phyloP scores from a whole-genome alignment of 2,329 filamentous ascomycete genomes.

The Trichoderma harzianum region DNA sequence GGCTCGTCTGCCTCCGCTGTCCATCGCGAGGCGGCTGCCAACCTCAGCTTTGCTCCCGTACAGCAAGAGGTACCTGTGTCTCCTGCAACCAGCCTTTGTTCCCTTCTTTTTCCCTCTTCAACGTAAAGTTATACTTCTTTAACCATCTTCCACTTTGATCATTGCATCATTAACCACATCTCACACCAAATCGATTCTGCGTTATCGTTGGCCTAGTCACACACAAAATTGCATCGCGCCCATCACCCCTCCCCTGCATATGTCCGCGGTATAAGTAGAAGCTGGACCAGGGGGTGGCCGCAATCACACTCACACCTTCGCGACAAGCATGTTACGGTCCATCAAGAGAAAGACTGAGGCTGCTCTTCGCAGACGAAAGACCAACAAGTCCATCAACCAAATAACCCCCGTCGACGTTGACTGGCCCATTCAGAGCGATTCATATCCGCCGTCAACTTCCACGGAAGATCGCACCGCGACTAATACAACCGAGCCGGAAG shows the following conservation, averaged over 20 bases:
- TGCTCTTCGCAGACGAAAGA: slow-evolving; percentile 24
- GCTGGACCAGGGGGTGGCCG: background rate
- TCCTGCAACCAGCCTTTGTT: background rate
- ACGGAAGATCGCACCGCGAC: background rate
- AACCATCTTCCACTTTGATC: background rate
- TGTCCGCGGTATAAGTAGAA: slow-evolving; percentile 5
- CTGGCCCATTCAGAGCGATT: slow-evolving; percentile 19
- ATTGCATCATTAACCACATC: background rate
- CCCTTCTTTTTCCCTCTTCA: background rate
- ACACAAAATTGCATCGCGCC: background rate
- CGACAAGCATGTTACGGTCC: slow-evolving; percentile 27
- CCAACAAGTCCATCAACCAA: slow-evolving; percentile 7
- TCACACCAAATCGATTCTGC: background rate
- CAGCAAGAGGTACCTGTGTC: background rate
- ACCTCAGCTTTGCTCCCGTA: background rate
- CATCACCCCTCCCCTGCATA: background rate
- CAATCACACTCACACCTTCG: slow-evolving; percentile 3
- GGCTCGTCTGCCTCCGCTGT: background rate
- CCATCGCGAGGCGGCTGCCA: background rate
- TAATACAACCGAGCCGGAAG: background rate
- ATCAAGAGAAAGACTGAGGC: slow-evolving; percentile 25
- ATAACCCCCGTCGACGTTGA: slow-evolving; percentile 17
- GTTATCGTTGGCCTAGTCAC: background rate
- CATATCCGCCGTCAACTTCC: background rate
- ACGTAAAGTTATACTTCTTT: background rate